These are phyloP conservation scores for Phytophthora foliorum DNA, from an alignment of 352 stramenopile species.

Conservation along the genomic window DNA sequence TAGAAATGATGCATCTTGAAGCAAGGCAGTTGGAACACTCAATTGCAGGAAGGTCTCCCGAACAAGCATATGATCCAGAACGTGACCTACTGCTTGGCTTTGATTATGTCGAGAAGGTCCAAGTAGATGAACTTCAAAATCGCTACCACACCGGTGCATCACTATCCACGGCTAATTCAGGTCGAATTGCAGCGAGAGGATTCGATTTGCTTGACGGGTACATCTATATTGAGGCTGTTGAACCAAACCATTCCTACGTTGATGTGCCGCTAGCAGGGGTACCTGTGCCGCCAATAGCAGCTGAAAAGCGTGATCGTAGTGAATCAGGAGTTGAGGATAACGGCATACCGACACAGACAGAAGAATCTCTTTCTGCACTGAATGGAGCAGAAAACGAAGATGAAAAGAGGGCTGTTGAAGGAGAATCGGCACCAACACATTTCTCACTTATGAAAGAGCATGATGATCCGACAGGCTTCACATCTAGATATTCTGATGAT, in stretches of 20 bases:
- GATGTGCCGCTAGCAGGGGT: not conserved
- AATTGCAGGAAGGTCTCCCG: not conserved
- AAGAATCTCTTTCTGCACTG: not conserved
- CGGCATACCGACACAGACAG: no score
- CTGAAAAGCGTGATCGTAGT: not conserved
- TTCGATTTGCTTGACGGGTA: slow-evolving; percentile 45
- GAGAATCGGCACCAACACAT: not conserved
- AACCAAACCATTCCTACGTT: slow-evolving; percentile 2
- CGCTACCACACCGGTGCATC: not conserved
- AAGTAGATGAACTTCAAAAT: not conserved
- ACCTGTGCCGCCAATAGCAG: not conserved
- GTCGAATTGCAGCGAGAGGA: not conserved
- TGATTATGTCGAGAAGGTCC: slow-evolving; percentile 45
- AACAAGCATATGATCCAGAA: slow-evolving; percentile 1
- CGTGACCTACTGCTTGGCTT: slow-evolving; percentile 42
- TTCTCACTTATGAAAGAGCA: not conserved
- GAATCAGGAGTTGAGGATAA: not conserved
- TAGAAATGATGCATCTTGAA: slow-evolving; percentile 58
- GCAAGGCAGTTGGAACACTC: slow-evolving; percentile 33
- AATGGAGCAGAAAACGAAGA: not conserved
- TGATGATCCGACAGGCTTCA: not conserved
- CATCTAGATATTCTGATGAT: not conserved
- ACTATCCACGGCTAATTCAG: not conserved
- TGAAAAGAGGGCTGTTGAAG: not conserved
- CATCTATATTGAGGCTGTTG: slow-evolving; percentile 49